Base-by-base conservation (phyloP, 371 early-diverging fungal genomes). In the Dentiscutata heterogama region DNA sequence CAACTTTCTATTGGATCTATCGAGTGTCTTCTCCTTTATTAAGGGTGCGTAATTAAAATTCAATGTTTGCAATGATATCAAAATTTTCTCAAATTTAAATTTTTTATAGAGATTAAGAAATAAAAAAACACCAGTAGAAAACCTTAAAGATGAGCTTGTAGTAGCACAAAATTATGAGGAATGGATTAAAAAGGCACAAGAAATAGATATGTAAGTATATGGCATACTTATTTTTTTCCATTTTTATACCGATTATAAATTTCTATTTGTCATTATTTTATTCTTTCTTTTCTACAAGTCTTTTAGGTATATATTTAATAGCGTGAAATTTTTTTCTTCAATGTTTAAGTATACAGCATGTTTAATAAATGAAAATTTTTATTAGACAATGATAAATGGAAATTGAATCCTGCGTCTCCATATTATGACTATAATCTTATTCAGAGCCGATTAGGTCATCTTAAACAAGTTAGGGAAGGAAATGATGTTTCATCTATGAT, bases 361-460 rank as follows among this genome's bases (percentile, higher is more conserved):
- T n/a, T 2, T 25, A 39, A n/a, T 11, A 56, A 65, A 35, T 67
- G 20, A 22, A 4, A 18, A 39, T 50, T 50, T 64, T 70, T 16
- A 61, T 81, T 78, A 85, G 92, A 88, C 39, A 90, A 90, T 20
- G 92, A 92, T 83, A 84, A 79, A 50, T 93, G 93, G 93, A 88
- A 89, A 61, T 83, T 84, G 25, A 85, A 89, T 72, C 89, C 91
- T 8, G 83, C 82, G 0, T 91, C 90, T 3, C 87, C 86, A 74
- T 73, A 89, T n/a, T 95, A 94, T 82, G 95, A 95, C 80, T 91
- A 92, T 82, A 89, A 89, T 63, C 84, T 94, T 51, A 93, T 95
- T 46, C 72, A 87, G 7, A 83, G 89, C 10, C 83, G 94, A 42
- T 77, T 93, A 29, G 86, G 88, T 13, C 89, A 89, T 83, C 83